phyloP scores from a whole-genome alignment of 495 filamentous ascomycete genomes.

The Talaromyces wortmannii region DNA sequence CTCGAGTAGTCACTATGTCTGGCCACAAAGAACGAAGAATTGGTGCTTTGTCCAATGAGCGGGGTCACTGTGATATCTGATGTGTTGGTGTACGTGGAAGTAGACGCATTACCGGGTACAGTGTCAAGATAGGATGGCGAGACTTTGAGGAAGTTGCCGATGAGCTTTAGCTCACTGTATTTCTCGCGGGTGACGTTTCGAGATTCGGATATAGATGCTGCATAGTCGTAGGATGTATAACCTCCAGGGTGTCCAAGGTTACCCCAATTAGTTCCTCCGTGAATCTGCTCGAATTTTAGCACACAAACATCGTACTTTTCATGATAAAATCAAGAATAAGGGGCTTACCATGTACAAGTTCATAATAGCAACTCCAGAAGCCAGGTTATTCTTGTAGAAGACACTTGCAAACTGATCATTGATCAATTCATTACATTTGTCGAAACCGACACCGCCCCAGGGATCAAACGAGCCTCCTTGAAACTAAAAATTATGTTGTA shows the following conservation, averaged over 20 bases:
- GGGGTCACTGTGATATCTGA: constrained; percentile 50
- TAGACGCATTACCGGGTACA: constrained; percentile 40
- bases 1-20: constrained; percentile 57
- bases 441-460: constrained; percentile 66
- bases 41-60: constrained; percentile 42
- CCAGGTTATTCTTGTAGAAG: constrained; percentile 74
- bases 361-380: constrained; percentile 52
- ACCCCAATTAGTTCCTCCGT: constrained; percentile 80
- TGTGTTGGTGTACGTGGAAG: constrained; percentile 40
- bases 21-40: constrained; percentile 56
- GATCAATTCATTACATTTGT: constrained; percentile 53
- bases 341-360: constrained; percentile 62
- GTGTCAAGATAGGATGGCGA: constrained; percentile 59
- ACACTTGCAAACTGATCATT: constrained; percentile 69
- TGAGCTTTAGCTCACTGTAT: constrained; percentile 70
- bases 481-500: constrained; percentile 32
- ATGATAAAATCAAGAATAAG: background rate
- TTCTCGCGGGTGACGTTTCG: constrained; percentile 63
- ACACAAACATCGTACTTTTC: background rate
- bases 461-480: constrained; percentile 73
- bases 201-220: constrained; percentile 60
- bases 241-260: constrained; percentile 67
- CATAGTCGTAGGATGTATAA: constrained; percentile 73
- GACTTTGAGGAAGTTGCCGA: constrained; percentile 64
- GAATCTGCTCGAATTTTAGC: constrained; percentile 30